Base-by-base conservation (phyloP, 768 basidiomycete species). In the Leccinum disarticulatum region DNA sequence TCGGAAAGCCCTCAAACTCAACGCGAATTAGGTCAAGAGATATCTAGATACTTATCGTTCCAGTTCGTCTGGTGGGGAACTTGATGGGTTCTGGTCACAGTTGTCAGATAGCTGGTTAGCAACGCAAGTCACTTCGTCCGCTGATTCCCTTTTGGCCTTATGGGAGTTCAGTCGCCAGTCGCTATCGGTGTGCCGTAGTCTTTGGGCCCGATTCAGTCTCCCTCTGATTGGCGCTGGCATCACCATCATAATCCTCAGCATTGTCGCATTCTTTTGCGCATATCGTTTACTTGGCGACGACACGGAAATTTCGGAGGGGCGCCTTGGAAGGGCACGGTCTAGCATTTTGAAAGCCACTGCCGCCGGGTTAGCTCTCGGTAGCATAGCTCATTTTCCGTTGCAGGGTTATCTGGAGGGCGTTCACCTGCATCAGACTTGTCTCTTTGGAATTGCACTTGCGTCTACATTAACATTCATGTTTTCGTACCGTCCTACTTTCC, bases 121-220 rank as follows among this genome's bases (percentile, higher is more conserved):
- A 6, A 72, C 73, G 8, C 62, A 71, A 56, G 57, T 68, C 0
- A 15, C 57, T 10, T 76, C 79, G 36, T 27, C 58, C 7, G 57
- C 61, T 4, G 59, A 62, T 15, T 57, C 61, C 15, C 49, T 74
- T 36, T 5, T 43, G 22, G 55, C 61, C 0, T 41, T 69, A 15
- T 64, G 62, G 63, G 64, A 58, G 14, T 74, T 74, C 41, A 70
- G 70, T 41, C 72, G 75, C 27, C 68, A 79, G 36, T 67, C 81
- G 15, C 65, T 79, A 11, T 75, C 80, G 1, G 82, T 81, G 2
- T 95, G 95, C 68, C 88, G 95, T 7, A 74, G 82, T 13, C 85
- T 98, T 56, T 99, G 97, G 97, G 96, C 97, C 1, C 92, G 93
- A 67, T 98, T 99, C 79, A 91, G 94, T 63, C 78, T 88, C 3